A percentile compares a stretch with the other conserved stretches of the same genome.
These are phyloP conservation scores for Aspergillus ochraceoroseus DNA, from an alignment of 2,329 filamentous ascomycete species.

Conservation along the genomic window DNA sequence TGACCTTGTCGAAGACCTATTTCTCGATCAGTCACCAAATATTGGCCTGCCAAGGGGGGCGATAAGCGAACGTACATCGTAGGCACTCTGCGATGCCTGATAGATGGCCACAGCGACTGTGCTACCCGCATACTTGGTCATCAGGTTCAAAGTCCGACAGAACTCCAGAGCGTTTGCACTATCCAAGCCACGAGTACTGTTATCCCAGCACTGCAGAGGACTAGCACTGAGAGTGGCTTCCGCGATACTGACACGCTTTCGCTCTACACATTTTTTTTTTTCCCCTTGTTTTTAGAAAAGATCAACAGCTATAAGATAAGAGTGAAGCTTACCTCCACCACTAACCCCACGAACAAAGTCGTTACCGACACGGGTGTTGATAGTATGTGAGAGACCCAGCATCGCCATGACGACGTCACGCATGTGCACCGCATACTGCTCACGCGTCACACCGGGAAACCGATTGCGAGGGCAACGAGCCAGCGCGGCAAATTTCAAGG, in stretches of 20 bases:
- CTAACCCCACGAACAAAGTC: constrained; percentile 60
- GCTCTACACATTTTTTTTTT: too few species aligned
- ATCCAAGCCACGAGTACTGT: constrained; percentile 51
- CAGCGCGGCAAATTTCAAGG: constrained; percentile 69
- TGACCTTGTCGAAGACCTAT: constrained; percentile 65
- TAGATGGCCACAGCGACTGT: constrained; percentile 56
- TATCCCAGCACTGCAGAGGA: constrained; percentile 47
- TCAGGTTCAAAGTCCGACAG: constrained; percentile 48
- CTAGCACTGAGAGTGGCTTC: constrained; percentile 49
- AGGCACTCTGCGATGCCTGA: constrained; percentile 46
- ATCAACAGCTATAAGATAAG: too few species aligned
- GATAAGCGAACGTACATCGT: constrained; percentile 40
- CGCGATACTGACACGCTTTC: constrained; percentile 59
- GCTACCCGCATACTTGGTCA: constrained; percentile 48
- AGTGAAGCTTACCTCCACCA: constrained; percentile 41
- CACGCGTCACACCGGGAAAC: constrained; percentile 39
- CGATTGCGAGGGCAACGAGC: constrained; percentile 52
- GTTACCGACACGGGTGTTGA: constrained; percentile 47
- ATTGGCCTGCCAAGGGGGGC: not conserved
- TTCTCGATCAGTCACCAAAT: constrained; percentile 28
- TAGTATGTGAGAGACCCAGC: constrained; percentile 49
- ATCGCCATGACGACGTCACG: constrained; percentile 46
- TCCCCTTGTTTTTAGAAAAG: too few species aligned
- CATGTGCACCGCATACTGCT: constrained; percentile 43
- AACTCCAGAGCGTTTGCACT: constrained; percentile 56